A percentile compares a stretch with the other conserved stretches of the same genome.
Evolutionary conservation across 345 rosid species (phyloP).

Genomic region (Crucihimalaya himalaica): DNA sequence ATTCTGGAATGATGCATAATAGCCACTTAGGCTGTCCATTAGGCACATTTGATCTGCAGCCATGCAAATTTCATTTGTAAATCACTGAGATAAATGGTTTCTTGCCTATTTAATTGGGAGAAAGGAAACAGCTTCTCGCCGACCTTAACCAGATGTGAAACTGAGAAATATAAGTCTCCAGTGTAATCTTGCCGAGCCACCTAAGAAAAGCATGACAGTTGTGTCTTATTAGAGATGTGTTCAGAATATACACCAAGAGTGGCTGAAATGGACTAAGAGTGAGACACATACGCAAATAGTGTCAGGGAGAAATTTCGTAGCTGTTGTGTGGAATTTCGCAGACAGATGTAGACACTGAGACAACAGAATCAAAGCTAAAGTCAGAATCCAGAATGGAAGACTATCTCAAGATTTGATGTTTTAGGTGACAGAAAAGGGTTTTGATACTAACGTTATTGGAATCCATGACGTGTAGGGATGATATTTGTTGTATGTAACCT

Average conservation of each 20-base stretch:
- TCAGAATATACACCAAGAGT: slow-evolving; percentile 25
- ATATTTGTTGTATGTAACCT: slow-evolving; percentile 86
- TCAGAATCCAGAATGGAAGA: slow-evolving; percentile 16
- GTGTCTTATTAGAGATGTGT: slow-evolving; percentile 11
- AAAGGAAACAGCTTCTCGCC: slow-evolving; percentile 29
- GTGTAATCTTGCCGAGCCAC: slow-evolving; percentile 96
- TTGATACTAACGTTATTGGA: slow-evolving; percentile 79
- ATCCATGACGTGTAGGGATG: slow-evolving; percentile 99
- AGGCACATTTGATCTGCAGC: slow-evolving; percentile 69
- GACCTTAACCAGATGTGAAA: slow-evolving; percentile 99
- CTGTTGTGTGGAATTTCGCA: slow-evolving; percentile 83
- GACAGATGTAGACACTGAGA: slow-evolving; percentile 84
- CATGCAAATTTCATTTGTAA: background rate
- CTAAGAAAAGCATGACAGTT: slow-evolving; percentile 43
- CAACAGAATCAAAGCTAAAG: slow-evolving; percentile 14
- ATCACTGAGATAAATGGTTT: slow-evolving; percentile 8
- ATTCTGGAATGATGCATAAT: slow-evolving; percentile 82
- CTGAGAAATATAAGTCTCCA: slow-evolving; percentile 96
- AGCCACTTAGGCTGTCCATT: slow-evolving; percentile 99
- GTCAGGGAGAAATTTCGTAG: slow-evolving; percentile 69
- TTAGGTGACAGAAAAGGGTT: slow-evolving; percentile 8
- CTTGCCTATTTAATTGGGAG: background rate
- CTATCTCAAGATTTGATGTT: slow-evolving; percentile 1
- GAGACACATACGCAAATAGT: slow-evolving; percentile 75
- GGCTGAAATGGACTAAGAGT: slow-evolving; percentile 17